These are phyloP conservation scores for Penicillium pancosmium DNA, from an alignment of 495 filamentous ascomycete species.

Conservation along the genomic window DNA sequence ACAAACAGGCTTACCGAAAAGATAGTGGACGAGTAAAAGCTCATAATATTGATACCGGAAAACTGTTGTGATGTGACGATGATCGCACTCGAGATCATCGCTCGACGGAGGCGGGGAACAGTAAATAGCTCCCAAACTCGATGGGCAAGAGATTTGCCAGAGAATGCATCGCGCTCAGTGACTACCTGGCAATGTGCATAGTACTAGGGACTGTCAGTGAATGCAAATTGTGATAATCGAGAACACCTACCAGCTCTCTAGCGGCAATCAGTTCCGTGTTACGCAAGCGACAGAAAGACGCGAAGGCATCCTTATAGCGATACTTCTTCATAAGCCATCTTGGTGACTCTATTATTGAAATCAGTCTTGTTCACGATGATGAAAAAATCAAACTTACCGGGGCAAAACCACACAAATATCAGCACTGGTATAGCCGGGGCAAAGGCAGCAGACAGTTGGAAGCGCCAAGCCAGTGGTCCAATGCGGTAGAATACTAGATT, in stretches of 20 bases:
- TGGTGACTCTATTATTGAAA: constrained; percentile 51
- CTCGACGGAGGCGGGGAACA: constrained; percentile 65
- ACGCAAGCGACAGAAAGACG: constrained; percentile 59
- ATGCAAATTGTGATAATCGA: neutral
- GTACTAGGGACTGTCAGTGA: constrained; percentile 35
- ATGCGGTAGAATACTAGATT: constrained; percentile 26
- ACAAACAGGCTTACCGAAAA: constrained; percentile 42
- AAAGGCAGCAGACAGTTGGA: constrained; percentile 65
- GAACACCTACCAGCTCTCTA: constrained; percentile 49
- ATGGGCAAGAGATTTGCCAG: constrained; percentile 49
- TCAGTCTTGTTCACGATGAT: neutral
- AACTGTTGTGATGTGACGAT: constrained; percentile 82
- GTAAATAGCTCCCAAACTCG: constrained; percentile 64
- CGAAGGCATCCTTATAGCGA: constrained; percentile 54
- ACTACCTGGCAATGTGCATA: constrained; percentile 62
- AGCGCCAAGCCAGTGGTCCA: constrained; percentile 53
- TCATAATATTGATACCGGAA: constrained; percentile 73
- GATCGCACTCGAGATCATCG: constrained; percentile 61
- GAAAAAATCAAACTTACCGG: constrained; percentile 29
- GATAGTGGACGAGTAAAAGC: constrained; percentile 80
- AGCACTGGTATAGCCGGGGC: constrained; percentile 65
- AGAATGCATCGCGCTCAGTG: constrained; percentile 51
- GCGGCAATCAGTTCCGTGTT: constrained; percentile 62
- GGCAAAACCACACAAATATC: constrained; percentile 64
- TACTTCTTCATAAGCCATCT: constrained; percentile 68